Conservation (phyloP, 768 basidiomycete species). For the Suillus hirtellus region DNA sequence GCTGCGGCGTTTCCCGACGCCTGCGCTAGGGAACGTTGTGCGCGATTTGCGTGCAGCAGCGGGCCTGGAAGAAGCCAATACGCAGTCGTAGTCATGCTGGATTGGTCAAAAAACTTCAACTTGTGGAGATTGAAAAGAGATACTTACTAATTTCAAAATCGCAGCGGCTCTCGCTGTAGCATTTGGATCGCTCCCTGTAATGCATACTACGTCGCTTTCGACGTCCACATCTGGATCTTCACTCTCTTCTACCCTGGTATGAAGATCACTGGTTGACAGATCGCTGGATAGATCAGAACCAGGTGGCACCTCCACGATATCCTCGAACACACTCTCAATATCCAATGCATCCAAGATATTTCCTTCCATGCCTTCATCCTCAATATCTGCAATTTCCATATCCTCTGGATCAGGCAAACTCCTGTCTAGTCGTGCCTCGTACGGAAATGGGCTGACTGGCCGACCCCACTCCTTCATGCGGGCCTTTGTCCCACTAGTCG, state of each 20-base stretch:
- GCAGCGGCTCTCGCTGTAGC: slow-evolving; percentile 93
- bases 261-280: not conserved
- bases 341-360: slow-evolving; percentile 8
- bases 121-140: not conserved
- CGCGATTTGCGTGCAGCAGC: slow-evolving; percentile 39
- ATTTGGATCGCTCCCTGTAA: slow-evolving; percentile 79
- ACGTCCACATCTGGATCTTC: slow-evolving; percentile 34
- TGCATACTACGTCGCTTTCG: slow-evolving; percentile 65
- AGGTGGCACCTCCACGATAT: slow-evolving; percentile 8
- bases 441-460: slow-evolving; percentile 69
- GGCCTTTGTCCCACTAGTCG: slow-evolving; percentile 51
- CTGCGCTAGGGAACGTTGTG: slow-evolving; percentile 34
- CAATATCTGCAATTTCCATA: slow-evolving; percentile 6
- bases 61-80: slow-evolving; percentile 40
- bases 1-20: slow-evolving; percentile 27
- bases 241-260: slow-evolving; percentile 11
- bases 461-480: slow-evolving; percentile 65
- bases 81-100: slow-evolving; percentile 88
- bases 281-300: not conserved
- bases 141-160: slow-evolving; percentile 81
- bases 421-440: slow-evolving; percentile 31
- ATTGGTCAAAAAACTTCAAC: slow-evolving; percentile 4
- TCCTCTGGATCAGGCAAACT: slow-evolving; percentile 19
- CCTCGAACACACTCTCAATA: slow-evolving; percentile 5
- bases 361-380: slow-evolving; percentile 17